A percentile compares a stretch with the other conserved stretches of the same genome.
These are phyloP conservation scores for Athelia psychrophila DNA, from an alignment of 1,284 basidiomycete species.

Conservation along the genomic window DNA sequence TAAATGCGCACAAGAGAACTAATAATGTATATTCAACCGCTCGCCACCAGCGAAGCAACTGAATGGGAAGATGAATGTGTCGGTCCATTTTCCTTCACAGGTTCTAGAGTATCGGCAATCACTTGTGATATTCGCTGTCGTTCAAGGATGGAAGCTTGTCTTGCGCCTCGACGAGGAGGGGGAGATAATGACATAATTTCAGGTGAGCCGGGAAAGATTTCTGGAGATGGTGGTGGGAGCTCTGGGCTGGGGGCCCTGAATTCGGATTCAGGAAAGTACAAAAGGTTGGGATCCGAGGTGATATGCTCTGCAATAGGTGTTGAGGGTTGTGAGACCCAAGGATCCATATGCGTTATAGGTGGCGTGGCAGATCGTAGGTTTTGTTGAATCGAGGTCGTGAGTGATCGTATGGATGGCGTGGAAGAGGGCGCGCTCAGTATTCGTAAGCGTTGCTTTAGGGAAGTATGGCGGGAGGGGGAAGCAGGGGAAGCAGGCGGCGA, in stretches of 20 bases:
- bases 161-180: slow-evolving; percentile 55
- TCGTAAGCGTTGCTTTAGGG: slow-evolving; percentile 58
- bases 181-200: slow-evolving; percentile 57
- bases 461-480: slow-evolving; percentile 32
- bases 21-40: too few species aligned
- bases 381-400: slow-evolving; percentile 15
- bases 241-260: slow-evolving; percentile 28
- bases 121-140: neutral
- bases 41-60: too few species aligned
- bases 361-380: slow-evolving; percentile 17
- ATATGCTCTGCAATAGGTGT: slow-evolving; percentile 62
- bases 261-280: slow-evolving; percentile 52
- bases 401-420: slow-evolving; percentile 13
- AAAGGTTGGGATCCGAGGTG: slow-evolving; percentile 48
- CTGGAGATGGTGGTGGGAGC: slow-evolving; percentile 31
- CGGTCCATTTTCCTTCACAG: too few species aligned
- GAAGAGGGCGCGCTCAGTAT: slow-evolving; percentile 57
- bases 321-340: slow-evolving; percentile 26
- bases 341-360: slow-evolving; percentile 12
- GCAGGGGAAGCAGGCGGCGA: slow-evolving; percentile 17
- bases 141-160: neutral
- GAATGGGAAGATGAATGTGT: neutral
- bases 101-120: too few species aligned
- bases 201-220: slow-evolving; percentile 29
- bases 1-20: neutral